Evolutionary conservation across 192 early-diverging fungal genomes (phyloP).

Genomic region (Chytriomyces sp.): DNA sequence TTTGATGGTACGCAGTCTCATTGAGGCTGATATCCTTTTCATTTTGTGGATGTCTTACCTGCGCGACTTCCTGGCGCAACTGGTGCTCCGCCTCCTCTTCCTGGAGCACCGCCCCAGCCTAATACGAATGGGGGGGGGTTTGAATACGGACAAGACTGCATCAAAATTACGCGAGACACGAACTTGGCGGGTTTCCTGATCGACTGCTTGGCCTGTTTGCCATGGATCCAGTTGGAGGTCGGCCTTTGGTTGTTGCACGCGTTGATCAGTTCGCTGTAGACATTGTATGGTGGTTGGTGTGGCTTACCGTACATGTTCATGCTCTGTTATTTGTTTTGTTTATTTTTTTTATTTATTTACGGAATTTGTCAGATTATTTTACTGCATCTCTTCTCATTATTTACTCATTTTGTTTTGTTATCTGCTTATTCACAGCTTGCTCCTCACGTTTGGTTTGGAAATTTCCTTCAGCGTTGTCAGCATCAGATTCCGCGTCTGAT

Average conservation of each 20-base stretch:
- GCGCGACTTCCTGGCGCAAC: constrained; percentile 41
- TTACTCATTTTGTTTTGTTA: no score
- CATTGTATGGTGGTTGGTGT: no score
- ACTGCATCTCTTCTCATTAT: no score
- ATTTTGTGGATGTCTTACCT: constrained; percentile 12
- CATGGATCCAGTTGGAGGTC: constrained; percentile 60
- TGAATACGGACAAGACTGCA: not conserved
- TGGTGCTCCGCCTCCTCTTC: constrained; percentile 37
- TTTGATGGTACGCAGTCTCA: not conserved
- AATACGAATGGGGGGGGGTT: not conserved
- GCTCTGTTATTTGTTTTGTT: no score
- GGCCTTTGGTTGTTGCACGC: constrained; percentile 27
- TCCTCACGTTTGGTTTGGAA: not conserved
- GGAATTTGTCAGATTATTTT: no score
- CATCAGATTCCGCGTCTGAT: constrained; percentile 33
- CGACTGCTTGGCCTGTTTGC: constrained; percentile 60
- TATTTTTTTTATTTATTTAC: no score
- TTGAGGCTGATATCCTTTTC: not conserved
- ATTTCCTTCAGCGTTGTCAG: constrained; percentile 30
- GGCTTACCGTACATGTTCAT: no score
- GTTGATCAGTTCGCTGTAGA: no score
- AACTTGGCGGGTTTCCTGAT: constrained; percentile 50
- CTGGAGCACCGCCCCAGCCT: constrained; percentile 34
- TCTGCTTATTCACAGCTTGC: no score
- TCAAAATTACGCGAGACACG: not conserved